phyloP scores from a whole-genome alignment of 2,329 filamentous ascomycete species.

The Penicillium verrucosum region DNA sequence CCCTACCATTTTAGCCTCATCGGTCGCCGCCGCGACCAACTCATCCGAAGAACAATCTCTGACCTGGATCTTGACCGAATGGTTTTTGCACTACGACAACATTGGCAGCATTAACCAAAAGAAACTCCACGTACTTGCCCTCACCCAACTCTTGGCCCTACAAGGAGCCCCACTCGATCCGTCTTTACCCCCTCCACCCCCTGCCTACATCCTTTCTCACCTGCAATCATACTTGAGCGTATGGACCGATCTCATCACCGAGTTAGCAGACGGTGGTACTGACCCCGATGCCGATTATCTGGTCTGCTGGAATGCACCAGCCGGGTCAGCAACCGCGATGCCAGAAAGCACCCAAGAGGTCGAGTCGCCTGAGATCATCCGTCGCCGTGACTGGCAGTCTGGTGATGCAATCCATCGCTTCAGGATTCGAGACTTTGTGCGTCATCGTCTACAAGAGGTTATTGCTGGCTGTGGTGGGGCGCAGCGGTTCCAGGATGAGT shows the following conservation, averaged over 20 bases:
- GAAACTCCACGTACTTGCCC: slow-evolving; percentile 46
- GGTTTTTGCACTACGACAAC: slow-evolving; percentile 49
- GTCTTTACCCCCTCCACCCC: slow-evolving; percentile 23
- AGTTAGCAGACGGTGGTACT: slow-evolving; percentile 42
- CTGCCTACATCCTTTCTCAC: slow-evolving; percentile 41
- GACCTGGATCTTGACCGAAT: slow-evolving; percentile 47
- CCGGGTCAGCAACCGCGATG: slow-evolving; percentile 25
- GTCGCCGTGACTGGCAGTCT: slow-evolving; percentile 41
- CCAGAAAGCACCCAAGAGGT: slow-evolving; percentile 34
- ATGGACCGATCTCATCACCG: slow-evolving; percentile 48
- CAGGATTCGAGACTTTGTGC: slow-evolving; percentile 46
- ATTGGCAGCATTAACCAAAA: slow-evolving; percentile 47
- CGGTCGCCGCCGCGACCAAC: slow-evolving; percentile 40
- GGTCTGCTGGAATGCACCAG: slow-evolving; percentile 36
- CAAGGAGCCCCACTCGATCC: slow-evolving; percentile 34
- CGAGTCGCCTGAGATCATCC: slow-evolving; percentile 42
- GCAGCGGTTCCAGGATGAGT: slow-evolving; percentile 42
- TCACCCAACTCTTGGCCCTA: slow-evolving; percentile 45
- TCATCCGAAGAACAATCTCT: slow-evolving; percentile 35
- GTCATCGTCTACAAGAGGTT: slow-evolving; percentile 40
- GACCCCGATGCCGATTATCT: slow-evolving; percentile 44
- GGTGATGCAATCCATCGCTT: slow-evolving; percentile 44
- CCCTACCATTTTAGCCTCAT: slow-evolving; percentile 63
- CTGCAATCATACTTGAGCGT: slow-evolving; percentile 47
- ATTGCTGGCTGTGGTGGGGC: slow-evolving; percentile 41